Conservation (phyloP, 805 yeast species). For the Saturnispora quitensis region DNA sequence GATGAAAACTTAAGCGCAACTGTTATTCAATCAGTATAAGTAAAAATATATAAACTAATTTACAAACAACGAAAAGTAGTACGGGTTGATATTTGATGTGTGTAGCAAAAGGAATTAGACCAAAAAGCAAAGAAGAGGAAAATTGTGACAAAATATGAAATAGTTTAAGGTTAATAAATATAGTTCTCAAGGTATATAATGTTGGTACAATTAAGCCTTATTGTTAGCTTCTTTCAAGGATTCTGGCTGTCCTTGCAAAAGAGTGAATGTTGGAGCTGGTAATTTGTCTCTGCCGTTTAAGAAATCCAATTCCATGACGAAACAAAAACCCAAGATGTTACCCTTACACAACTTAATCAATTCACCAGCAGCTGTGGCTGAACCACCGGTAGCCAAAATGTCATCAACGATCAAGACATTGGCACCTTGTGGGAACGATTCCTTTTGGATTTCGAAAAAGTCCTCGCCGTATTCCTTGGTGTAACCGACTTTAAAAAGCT, state of each 20-base stretch:
- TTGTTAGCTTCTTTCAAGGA: slow-evolving; percentile 21
- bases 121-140: too few relatives aligned
- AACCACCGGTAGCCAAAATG: slow-evolving; percentile 96
- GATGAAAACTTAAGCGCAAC: slow-evolving; percentile 1
- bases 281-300: slow-evolving; percentile 87
- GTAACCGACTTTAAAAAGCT: slow-evolving; percentile 59
- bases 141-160: too few relatives aligned
- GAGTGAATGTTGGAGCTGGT: slow-evolving; percentile 79
- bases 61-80: not conserved
- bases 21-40: not conserved
- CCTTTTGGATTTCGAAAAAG: slow-evolving; percentile 79
- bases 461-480: slow-evolving; percentile 91
- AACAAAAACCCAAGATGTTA: slow-evolving; percentile 68
- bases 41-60: not conserved
- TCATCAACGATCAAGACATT: slow-evolving; percentile 88
- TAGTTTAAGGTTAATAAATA: not conserved
- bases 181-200: not conserved
- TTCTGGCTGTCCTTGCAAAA: slow-evolving; percentile 74
- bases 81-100: not conserved
- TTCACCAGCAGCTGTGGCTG: slow-evolving; percentile 90
- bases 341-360: slow-evolving; percentile 61
- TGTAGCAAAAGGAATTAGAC: not conserved
- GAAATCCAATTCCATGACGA: slow-evolving; percentile 92
- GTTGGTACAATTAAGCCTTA: not conserved
- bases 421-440: slow-evolving; percentile 69